These are phyloP conservation scores for Kondoa malvinella DNA, from an alignment of 768 basidiomycete genomes.

Conservation along the genomic window DNA sequence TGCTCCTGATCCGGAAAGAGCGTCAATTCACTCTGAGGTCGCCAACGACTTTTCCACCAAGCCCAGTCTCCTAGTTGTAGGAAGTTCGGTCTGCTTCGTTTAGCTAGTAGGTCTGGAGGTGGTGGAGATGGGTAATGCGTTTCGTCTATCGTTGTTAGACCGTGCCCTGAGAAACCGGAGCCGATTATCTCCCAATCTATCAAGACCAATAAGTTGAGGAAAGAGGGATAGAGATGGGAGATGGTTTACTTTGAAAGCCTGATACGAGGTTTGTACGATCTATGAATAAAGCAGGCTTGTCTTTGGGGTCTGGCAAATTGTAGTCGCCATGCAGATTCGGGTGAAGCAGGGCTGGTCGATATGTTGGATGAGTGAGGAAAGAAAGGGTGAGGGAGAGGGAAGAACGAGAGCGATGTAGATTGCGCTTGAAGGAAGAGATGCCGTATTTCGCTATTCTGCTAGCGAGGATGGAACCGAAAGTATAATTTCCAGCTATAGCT, in stretches of 20 bases:
- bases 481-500: neutral
- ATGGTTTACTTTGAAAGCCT: neutral
- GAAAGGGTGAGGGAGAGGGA: neutral
- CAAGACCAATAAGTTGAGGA: no score
- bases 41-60: constrained; percentile 3
- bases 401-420: neutral
- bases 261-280: neutral
- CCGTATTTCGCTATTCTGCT: neutral
- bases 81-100: neutral
- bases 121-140: neutral
- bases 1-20: neutral
- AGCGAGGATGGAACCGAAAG: neutral
- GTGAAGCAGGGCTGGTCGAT: neutral
- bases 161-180: constrained; percentile 2
- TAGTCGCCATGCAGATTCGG: neutral
- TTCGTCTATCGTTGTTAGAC: neutral
- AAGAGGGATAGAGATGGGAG: no score
- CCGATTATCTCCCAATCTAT: constrained; percentile 4
- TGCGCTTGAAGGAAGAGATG: neutral
- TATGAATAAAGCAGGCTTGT: neutral
- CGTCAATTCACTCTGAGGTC: neutral
- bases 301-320: neutral
- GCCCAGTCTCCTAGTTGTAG: neutral
- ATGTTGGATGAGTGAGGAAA: neutral
- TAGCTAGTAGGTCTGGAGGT: neutral